Evolutionary conservation across 1,139 yeast genomes (phyloP).

Genomic region (Arxiozyma bovina): DNA sequence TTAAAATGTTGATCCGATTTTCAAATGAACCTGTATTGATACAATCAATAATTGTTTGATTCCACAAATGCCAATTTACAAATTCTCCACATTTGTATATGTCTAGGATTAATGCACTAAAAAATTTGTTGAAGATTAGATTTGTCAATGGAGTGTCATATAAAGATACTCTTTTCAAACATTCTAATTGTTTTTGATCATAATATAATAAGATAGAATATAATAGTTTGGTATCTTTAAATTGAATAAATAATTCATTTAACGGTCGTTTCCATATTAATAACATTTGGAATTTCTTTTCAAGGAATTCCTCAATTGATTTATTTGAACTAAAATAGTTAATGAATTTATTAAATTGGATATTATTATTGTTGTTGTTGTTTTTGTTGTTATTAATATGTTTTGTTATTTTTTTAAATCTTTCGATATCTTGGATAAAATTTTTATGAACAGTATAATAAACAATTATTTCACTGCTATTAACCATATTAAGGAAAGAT

Average conservation of each 20-base stretch:
- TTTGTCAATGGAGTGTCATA: constrained; percentile 24
- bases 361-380: not conserved
- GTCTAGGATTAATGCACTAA: constrained; percentile 15
- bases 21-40: constrained; percentile 22
- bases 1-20: constrained; percentile 22
- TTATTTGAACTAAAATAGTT: not conserved
- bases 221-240: not conserved
- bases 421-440: not conserved
- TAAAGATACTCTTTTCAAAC: constrained; percentile 23
- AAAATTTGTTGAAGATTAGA: constrained; percentile 24
- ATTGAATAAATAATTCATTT: not conserved
- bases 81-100: constrained; percentile 12
- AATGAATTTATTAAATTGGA: not conserved
- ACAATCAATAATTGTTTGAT: constrained; percentile 18
- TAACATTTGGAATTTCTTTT: constrained; percentile 19
- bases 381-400: not conserved
- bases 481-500: not conserved
- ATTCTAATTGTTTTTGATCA: constrained; percentile 18
- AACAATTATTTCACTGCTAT: constrained; percentile 1
- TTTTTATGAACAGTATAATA: not conserved
- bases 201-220: constrained; percentile 12
- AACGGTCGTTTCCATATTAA: constrained; percentile 20
- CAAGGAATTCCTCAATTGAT: constrained; percentile 19
- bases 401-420: not conserved
- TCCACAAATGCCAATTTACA: constrained; percentile 26